Percentiles rank a stretch among this genome's conserved stretches.
phyloP scores from a whole-genome alignment of 192 early-diverging fungal species.

The Coemansia sp. region DNA sequence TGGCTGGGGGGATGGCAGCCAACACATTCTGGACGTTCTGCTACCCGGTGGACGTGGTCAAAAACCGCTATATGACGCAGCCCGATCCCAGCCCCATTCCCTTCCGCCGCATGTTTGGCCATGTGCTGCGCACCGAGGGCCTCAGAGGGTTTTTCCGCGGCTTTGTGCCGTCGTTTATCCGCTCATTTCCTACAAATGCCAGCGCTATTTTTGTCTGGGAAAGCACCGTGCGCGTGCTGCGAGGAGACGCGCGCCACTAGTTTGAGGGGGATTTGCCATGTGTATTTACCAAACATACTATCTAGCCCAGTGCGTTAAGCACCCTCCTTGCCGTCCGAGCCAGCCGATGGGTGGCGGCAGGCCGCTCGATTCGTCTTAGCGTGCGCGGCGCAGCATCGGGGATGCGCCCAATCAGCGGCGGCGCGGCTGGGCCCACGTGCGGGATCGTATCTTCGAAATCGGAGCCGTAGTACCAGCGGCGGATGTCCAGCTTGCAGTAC shows the following conservation, averaged over 20 bases:
- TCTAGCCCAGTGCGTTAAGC: too few relatives aligned
- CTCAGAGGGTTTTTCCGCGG: slow-evolving; percentile 85
- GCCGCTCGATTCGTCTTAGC: slow-evolving; percentile 1
- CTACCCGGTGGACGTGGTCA: slow-evolving; percentile 83
- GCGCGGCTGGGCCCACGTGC: slow-evolving; percentile 6
- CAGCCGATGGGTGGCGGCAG: too few relatives aligned
- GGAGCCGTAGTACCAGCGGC: slow-evolving; percentile 50
- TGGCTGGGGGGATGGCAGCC: slow-evolving; percentile 81
- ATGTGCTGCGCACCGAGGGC: slow-evolving; percentile 62
- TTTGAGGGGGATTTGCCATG: background rate
- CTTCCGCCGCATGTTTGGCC: slow-evolving; percentile 40
- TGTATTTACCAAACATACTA: too few relatives aligned
- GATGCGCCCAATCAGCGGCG: background rate
- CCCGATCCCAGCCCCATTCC: slow-evolving; percentile 65
- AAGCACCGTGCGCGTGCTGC: slow-evolving; percentile 58
- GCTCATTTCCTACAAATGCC: slow-evolving; percentile 94
- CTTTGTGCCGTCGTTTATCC: slow-evolving; percentile 83
- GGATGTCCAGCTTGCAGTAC: slow-evolving; percentile 53
- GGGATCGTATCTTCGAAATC: slow-evolving; percentile 14
- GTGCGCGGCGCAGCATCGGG: background rate
- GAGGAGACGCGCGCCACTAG: slow-evolving; percentile 24
- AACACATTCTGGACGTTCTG: slow-evolving; percentile 86
- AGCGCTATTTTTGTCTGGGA: slow-evolving; percentile 92
- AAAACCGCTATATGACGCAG: slow-evolving; percentile 93
- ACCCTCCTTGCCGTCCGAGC: too few relatives aligned